Conservation (phyloP, 345 rosid genomes). For the Xanthoceras sorbifolium region DNA sequence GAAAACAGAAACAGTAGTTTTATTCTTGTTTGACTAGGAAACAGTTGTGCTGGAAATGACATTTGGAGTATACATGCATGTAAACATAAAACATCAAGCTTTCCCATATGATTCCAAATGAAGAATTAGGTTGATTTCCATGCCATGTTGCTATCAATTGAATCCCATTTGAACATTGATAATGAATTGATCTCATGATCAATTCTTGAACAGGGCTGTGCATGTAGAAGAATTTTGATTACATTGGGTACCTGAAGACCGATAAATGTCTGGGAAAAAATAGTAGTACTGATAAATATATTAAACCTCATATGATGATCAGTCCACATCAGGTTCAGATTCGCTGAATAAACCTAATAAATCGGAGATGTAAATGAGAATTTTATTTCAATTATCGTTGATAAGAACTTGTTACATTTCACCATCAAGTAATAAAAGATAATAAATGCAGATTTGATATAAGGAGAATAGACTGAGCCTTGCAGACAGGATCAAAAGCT, state of each 20-base stretch:
- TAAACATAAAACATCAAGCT: background rate
- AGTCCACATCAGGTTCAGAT: background rate
- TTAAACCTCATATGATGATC: too few species aligned
- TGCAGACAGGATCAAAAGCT: background rate
- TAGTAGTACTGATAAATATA: background rate
- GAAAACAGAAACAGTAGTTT: background rate
- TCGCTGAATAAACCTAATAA: background rate
- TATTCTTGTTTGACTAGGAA: slow-evolving; percentile 10
- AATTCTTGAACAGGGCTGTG: background rate
- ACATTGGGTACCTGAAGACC: background rate
- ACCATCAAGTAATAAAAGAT: background rate
- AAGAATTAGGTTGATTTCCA: background rate
- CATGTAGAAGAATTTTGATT: background rate
- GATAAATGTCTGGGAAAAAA: background rate
- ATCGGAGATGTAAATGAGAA: too few species aligned
- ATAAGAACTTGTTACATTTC: background rate
- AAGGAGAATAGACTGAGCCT: background rate
- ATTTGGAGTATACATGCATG: background rate
- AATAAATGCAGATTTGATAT: slow-evolving; percentile 7
- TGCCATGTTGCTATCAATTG: background rate
- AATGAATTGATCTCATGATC: background rate
- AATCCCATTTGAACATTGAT: background rate
- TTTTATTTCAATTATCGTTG: too few species aligned
- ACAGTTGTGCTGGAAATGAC: background rate
- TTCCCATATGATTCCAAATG: background rate